Base-by-base conservation (phyloP, 768 basidiomycete genomes). In the Serendipita sp. region DNA sequence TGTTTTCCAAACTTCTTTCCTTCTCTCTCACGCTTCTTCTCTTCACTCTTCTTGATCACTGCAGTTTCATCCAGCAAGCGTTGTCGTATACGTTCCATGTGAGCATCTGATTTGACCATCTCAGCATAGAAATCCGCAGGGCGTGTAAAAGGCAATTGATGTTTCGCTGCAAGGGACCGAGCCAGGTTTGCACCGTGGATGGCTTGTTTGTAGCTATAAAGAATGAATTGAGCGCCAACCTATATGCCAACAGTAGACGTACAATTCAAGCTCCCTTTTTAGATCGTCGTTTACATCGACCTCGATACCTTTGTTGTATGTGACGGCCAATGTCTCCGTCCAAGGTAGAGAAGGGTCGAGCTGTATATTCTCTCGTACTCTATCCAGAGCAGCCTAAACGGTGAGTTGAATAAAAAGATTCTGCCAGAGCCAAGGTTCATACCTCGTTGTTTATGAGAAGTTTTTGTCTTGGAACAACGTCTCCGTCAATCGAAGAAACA, bases 1-100 rank as follows among this genome's bases (percentile, higher is more conserved):
- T 97, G 91, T 74, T 98, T 99, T 30, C 95, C 95, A 71, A 91
- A 96, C 79, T 97, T 98, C 79, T 98, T 97, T 64, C 91, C 87
- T 70, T 96, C 89, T 52, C 96, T 81, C 74, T 97, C 90, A 70
- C 85, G 87, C 68, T 88, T 83, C 71, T 91, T 93, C 64, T 91
- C 88, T 72, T 98, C 95, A 66, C 87, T 82, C 74, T 88, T 89
- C 74, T 96, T 93, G 69, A 98, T 92, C 0, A 81, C 80, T 0
- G 91, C 89, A 30, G 79, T 76, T 74, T 98, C 96, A 74, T 98
- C 89, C 32, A 98, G 79, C 30, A 98, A 75, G 16, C 87, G 83
- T 67, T 91, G 86, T 64, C 96, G 87, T 69, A 98, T 89, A 66
- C 92, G 85, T 73, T 96, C 92, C 96, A 99, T 99, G 75, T 99